These are phyloP conservation scores for Prunus salicina DNA, from an alignment of 306 rosid genomes.

Conservation along the genomic window DNA sequence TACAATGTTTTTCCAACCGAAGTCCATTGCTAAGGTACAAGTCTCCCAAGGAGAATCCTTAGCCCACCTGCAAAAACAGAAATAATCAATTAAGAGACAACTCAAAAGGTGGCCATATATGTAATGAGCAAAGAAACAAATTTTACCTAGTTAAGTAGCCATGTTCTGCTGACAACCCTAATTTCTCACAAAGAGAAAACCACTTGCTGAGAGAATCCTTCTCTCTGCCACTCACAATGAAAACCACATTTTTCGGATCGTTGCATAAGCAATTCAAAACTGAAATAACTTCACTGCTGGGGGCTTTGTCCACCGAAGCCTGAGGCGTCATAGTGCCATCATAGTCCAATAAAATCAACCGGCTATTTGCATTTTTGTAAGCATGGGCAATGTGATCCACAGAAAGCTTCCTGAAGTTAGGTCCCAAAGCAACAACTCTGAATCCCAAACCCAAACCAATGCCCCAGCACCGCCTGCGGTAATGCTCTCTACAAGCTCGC, in stretches of 20 bases:
- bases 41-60: slow-evolving; percentile 53
- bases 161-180: slow-evolving; percentile 76
- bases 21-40: slow-evolving; percentile 40
- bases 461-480: slow-evolving; percentile 49
- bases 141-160: slow-evolving; percentile 72
- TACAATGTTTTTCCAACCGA: slow-evolving; percentile 55
- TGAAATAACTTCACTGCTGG: slow-evolving; percentile 46
- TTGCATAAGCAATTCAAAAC: slow-evolving; percentile 53
- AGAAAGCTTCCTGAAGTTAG: slow-evolving; percentile 51
- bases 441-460: slow-evolving; percentile 62
- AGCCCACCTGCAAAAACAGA: slow-evolving; percentile 42
- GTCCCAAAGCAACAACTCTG: slow-evolving; percentile 63
- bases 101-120: neutral
- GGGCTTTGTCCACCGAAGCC: slow-evolving; percentile 41
- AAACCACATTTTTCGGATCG: slow-evolving; percentile 62
- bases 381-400: slow-evolving; percentile 35
- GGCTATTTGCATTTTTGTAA: slow-evolving; percentile 37
- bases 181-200: slow-evolving; percentile 58
- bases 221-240: slow-evolving; percentile 75
- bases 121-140: neutral
- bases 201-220: slow-evolving; percentile 53
- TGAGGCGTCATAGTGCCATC: slow-evolving; percentile 66
- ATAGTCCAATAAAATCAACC: slow-evolving; percentile 21
- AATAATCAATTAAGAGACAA: neutral
- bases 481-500: slow-evolving; percentile 58